phyloP scores from a whole-genome alignment of 2,329 filamentous ascomycete species.

The Pseudogymnoascus sp. region DNA sequence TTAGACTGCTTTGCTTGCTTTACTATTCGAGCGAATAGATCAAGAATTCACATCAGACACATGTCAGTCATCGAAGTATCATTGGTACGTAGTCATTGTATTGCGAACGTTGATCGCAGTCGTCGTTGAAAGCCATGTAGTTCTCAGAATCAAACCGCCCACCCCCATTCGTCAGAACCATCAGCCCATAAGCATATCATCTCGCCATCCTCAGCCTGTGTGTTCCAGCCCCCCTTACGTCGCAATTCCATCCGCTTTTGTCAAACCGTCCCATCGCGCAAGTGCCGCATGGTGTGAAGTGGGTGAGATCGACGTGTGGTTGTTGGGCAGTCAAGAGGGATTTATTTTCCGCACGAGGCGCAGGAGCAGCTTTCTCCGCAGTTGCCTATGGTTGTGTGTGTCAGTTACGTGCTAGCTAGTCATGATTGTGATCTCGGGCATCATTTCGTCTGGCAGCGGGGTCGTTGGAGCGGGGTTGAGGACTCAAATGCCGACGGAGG shows the following conservation, averaged over 20 bases:
- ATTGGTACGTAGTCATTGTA: constrained; percentile 7
- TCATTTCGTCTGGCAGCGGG: neutral
- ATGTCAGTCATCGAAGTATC: neutral
- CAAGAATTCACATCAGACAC: neutral
- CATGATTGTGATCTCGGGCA: neutral
- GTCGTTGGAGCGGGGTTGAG: neutral
- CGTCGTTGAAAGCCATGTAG: constrained; percentile 2
- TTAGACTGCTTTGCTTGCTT: neutral
- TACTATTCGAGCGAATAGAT: neutral
- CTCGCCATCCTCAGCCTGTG: neutral
- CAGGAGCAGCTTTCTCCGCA: constrained; percentile 2
- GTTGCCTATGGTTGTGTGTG: neutral
- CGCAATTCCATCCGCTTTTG: neutral
- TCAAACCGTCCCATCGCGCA: neutral
- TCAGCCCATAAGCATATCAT: neutral
- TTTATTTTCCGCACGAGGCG: constrained; percentile 8
- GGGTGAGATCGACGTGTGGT: neutral
- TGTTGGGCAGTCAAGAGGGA: neutral
- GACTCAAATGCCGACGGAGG: neutral
- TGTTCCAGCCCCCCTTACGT: neutral
- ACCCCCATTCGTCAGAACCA: constrained; percentile 5
- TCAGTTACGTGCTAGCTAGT: neutral
- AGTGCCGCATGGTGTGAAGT: neutral
- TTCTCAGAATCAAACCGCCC: constrained; percentile 3
- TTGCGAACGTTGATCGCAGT: constrained; percentile 7